These are phyloP conservation scores for Rhodotorula paludigena DNA, from an alignment of 768 basidiomycete species.

Conservation along the genomic window DNA sequence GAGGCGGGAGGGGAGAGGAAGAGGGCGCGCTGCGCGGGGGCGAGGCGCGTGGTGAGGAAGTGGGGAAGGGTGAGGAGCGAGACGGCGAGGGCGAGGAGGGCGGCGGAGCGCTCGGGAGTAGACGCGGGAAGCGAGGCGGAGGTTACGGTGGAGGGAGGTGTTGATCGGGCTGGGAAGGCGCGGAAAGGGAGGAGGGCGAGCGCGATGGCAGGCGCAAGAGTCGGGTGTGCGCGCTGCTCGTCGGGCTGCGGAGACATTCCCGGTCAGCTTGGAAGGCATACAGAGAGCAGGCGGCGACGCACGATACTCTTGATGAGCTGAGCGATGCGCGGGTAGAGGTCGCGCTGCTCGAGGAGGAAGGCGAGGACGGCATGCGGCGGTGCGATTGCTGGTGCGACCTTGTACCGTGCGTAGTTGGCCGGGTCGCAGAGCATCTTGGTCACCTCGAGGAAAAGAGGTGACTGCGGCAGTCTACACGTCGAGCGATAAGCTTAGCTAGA, in stretches of 20 bases:
- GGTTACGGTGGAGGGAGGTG: background rate
- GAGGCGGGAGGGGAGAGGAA: background rate
- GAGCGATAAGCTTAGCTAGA: background rate
- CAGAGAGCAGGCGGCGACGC: background rate
- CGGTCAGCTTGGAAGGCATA: background rate
- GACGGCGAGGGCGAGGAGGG: conserved; percentile 7
- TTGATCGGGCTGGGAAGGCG: background rate
- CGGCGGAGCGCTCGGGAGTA: background rate
- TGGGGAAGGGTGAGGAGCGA: conserved; percentile 9
- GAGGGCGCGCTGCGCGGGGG: background rate
- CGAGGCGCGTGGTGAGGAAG: background rate
- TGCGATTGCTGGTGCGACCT: background rate
- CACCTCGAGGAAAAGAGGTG: conserved; percentile 35
- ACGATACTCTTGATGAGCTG: conserved; percentile 4
- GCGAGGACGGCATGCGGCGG: background rate
- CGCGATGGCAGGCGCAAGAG: conserved; percentile 10
- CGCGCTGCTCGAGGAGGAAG: conserved; percentile 1
- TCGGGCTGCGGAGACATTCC: background rate
- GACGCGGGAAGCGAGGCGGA: too few relatives aligned
- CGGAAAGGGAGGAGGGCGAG: conserved; percentile 33
- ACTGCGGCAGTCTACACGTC: conserved; percentile 10
- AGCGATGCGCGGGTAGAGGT: conserved; percentile 3
- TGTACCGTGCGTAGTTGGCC: conserved; percentile 14
- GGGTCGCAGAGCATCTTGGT: conserved; percentile 28
- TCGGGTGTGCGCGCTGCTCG: conserved; percentile 2